Conservation (phyloP, 2,329 filamentous ascomycete species). For the Gaeumannomyces sp. region DNA sequence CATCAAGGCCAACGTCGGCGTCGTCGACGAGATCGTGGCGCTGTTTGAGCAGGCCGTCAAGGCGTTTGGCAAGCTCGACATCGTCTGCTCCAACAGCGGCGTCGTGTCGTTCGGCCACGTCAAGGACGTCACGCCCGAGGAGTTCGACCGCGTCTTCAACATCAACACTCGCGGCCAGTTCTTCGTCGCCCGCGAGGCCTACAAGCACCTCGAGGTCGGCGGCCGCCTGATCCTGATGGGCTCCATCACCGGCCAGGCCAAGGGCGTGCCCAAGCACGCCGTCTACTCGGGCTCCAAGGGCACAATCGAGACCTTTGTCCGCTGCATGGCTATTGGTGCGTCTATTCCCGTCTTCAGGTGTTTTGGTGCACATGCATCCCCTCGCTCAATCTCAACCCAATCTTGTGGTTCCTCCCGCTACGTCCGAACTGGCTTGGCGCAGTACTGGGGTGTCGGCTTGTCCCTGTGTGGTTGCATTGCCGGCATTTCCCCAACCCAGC, state of each 20-base stretch:
- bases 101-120: conserved; percentile 55
- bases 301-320: conserved; percentile 28
- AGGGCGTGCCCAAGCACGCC: conserved; percentile 26
- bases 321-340: conserved; percentile 21
- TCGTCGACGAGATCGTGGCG: conserved; percentile 23
- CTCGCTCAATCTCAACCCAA: neutral
- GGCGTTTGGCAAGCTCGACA: conserved; percentile 55
- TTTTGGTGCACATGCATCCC: neutral
- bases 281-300: conserved; percentile 31
- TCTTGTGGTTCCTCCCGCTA: too few species aligned
- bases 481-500: conserved; percentile 9
- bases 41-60: conserved; percentile 44
- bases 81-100: conserved; percentile 52
- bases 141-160: conserved; percentile 57
- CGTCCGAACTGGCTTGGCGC: too few species aligned
- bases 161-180: conserved; percentile 55
- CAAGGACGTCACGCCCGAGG: conserved; percentile 49
- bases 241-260: conserved; percentile 45
- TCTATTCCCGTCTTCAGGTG: neutral
- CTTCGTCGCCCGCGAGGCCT: conserved; percentile 57
- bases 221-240: conserved; percentile 60
- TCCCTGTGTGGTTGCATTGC: neutral
- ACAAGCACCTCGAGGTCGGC: conserved; percentile 53
- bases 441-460: neutral
- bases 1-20: conserved; percentile 27